Evolutionary conservation across 257 asterid genomes (phyloP).

Genomic region (Plantago ovata): DNA sequence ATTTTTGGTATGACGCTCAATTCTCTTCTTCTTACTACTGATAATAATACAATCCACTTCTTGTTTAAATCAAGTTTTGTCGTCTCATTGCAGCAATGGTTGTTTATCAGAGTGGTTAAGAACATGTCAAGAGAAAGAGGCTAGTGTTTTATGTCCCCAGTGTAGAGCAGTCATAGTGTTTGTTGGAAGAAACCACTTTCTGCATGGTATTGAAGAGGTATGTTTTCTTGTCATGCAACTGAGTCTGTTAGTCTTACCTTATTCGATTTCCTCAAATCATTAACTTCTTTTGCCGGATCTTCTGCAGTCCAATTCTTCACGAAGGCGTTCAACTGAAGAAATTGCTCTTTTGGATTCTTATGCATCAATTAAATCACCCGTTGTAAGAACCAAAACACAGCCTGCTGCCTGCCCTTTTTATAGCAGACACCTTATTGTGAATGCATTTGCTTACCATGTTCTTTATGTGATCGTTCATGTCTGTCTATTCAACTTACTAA

Average conservation of each 20-base stretch:
- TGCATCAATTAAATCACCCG: conserved; percentile 76
- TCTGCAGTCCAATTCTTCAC: conserved; percentile 65
- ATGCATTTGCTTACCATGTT: no score
- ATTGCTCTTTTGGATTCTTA: conserved; percentile 55
- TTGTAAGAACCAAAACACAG: conserved; percentile 60
- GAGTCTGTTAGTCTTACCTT: conserved; percentile 7
- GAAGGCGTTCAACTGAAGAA: conserved; percentile 65
- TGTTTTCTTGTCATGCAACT: background rate
- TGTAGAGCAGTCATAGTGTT: conserved; percentile 88
- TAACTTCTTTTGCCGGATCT: conserved; percentile 53
- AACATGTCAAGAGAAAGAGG: conserved; percentile 68
- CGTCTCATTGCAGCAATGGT: conserved; percentile 64
- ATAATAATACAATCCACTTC: background rate
- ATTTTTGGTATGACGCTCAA: conserved; percentile 59
- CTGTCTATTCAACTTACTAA: background rate
- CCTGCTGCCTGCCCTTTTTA: no score
- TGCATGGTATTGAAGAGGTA: conserved; percentile 92
- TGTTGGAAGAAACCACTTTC: conserved; percentile 92
- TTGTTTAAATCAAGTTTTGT: conserved; percentile 13
- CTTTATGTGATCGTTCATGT: background rate
- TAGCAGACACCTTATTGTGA: no score
- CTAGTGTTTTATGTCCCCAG: conserved; percentile 80
- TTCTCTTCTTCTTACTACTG: conserved; percentile 17
- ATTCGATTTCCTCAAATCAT: conserved; percentile 10
- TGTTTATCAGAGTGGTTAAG: conserved; percentile 99